Base-by-base conservation (phyloP, 2,329 filamentous ascomycete genomes). In the Xylogone sp. region DNA sequence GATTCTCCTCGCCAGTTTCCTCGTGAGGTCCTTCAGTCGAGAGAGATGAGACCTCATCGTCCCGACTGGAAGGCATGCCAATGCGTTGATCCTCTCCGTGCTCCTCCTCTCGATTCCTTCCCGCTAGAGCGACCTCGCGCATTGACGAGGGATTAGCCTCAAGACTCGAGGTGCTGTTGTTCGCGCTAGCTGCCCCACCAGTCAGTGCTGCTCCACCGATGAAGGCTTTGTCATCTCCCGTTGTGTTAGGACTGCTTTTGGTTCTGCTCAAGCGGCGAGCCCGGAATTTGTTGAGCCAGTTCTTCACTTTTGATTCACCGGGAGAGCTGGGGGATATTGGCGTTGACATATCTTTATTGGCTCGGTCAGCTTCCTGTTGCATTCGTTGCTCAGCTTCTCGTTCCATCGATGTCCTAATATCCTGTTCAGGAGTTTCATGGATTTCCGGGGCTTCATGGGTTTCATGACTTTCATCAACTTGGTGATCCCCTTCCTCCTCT, bases 201-300 rank as follows among this genome's bases (percentile, higher is more conserved):
- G 70, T 72, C 5, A 79, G 65, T 10, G 75, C 70, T 0, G 73
- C 75, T 5, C 79, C 78, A 13, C 79, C 79, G 13, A 81, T 62
- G 55, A 82, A 81, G 21, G 71, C 65, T 50, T 65, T 68, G 45
- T 69, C 51, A 2, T 49, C 45, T 16, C 24, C 34, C 2, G 21
- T 49, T 6, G 27, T 39, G 16, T 29, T 50, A 19, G 18, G 18
- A 13, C 24, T 34, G 24, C 20, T 61, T 31, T 62, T 59, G 3
- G 53, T 31, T 29, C 53, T 62, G 43, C 56, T 61, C n/a, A 52
- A 45, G 16, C 63, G 56, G n/a, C 70, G 68, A 83, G 77, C 5
- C 74, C 76, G 21, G 74, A n/a, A n/a, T n/a, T n/a, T 76, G 63
- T 77, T 82, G 49, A 83, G 69, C 80, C 80, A 83, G 39, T 71